Percentiles rank a stretch among this genome's conserved stretches.
Conservation (phyloP, 768 basidiomycete species). For the Pleurotus eryngii region DNA sequence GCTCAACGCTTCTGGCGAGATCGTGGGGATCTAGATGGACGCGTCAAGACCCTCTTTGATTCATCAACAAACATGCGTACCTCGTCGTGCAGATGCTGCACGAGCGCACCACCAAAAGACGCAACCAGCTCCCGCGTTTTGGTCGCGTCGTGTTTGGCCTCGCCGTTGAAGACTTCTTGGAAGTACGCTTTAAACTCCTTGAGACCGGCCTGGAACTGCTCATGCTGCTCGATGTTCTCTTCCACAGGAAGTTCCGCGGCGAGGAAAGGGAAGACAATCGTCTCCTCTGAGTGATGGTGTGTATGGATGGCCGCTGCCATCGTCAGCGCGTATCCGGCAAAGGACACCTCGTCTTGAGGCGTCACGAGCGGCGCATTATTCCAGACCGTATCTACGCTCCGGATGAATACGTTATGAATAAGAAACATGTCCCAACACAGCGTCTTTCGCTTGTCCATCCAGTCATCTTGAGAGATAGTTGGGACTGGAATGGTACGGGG, state of each 20-base stretch:
- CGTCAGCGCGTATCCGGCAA: constrained; percentile 19
- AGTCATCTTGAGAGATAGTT: not conserved
- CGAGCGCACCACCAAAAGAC: constrained; percentile 18
- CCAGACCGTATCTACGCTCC: constrained; percentile 7
- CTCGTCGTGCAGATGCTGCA: constrained; percentile 25
- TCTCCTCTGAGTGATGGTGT: constrained; percentile 24
- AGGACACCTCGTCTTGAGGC: constrained; percentile 16
- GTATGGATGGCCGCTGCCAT: constrained; percentile 12
- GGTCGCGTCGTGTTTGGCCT: constrained; percentile 15
- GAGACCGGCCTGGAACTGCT: constrained; percentile 16
- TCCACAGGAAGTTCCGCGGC: constrained; percentile 21
- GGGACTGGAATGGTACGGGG: not conserved
- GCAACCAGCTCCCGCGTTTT: constrained; percentile 15
- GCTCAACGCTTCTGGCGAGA: not conserved
- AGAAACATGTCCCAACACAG: constrained; percentile 8
- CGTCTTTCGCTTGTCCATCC: not conserved
- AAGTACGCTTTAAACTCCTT: constrained; percentile 19
- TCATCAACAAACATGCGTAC: constrained; percentile 3
- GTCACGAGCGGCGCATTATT: not conserved
- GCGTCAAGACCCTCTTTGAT: not conserved
- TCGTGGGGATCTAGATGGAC: not conserved
- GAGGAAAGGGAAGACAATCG: constrained; percentile 22
- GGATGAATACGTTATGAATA: constrained; percentile 6
- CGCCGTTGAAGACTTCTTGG: constrained; percentile 8
- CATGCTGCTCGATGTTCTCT: constrained; percentile 24